A percentile compares a stretch with the other conserved stretches of the same genome.
These are phyloP conservation scores for Neopestalotiopsis sp. DNA, from an alignment of 2,329 filamentous ascomycete species.

Conservation along the genomic window DNA sequence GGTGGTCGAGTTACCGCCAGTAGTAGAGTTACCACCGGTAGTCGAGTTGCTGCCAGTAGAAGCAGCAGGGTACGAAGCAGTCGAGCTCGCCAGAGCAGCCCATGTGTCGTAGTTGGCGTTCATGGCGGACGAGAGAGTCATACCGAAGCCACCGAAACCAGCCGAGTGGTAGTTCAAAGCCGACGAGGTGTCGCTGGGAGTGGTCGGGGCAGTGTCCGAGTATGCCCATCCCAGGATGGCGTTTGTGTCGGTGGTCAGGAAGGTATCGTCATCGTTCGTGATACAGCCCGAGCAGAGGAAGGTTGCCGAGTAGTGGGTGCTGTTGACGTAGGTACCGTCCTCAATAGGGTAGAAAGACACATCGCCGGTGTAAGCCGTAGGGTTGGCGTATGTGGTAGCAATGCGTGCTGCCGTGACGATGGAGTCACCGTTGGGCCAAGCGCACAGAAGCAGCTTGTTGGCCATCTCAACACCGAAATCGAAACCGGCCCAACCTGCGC, in stretches of 20 bases:
- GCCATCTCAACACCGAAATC: constrained; percentile 53
- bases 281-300: constrained; percentile 56
- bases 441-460: constrained; percentile 51
- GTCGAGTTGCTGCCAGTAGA: constrained; percentile 20
- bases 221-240: constrained; percentile 46
- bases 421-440: constrained; percentile 52
- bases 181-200: constrained; percentile 36
- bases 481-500: constrained; percentile 53
- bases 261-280: constrained; percentile 37
- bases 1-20: constrained; percentile 21
- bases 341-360: constrained; percentile 49
- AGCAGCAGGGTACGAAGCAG: constrained; percentile 16
- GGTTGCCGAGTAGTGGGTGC: constrained; percentile 57
- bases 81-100: constrained; percentile 28
- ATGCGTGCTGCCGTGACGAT: constrained; percentile 39
- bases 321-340: constrained; percentile 57
- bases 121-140: constrained; percentile 37
- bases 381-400: constrained; percentile 49
- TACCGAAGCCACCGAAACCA: constrained; percentile 43
- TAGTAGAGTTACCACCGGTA: constrained; percentile 21
- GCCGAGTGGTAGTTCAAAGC: constrained; percentile 45
- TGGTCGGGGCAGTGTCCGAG: constrained; percentile 37
- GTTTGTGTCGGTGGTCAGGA: constrained; percentile 30
- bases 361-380: constrained; percentile 48
- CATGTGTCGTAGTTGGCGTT: constrained; percentile 37